These are phyloP conservation scores for Didymella pomorum DNA, from an alignment of 2,329 filamentous ascomycete species.

Conservation along the genomic window DNA sequence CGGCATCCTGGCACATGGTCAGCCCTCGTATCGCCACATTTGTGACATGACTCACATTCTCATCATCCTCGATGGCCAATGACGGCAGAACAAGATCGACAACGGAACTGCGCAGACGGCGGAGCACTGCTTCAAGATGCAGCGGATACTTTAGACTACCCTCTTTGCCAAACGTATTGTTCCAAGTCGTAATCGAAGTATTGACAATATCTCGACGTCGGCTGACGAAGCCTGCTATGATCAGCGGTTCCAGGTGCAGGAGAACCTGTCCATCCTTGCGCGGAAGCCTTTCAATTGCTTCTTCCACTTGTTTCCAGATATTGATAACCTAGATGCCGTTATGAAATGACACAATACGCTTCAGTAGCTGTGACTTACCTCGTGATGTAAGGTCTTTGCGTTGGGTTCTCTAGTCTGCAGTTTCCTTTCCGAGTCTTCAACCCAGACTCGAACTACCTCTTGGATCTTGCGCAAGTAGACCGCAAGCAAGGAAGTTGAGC, in stretches of 20 bases:
- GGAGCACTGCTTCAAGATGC: slow-evolving; percentile 68
- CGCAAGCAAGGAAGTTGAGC: slow-evolving; percentile 59
- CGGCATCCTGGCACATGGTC: slow-evolving; percentile 27
- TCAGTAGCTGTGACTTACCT: slow-evolving; percentile 34
- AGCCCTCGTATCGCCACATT: slow-evolving; percentile 45
- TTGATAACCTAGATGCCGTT: slow-evolving; percentile 41
- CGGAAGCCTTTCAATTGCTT: slow-evolving; percentile 63
- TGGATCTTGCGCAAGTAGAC: slow-evolving; percentile 69
- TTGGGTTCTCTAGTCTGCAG: slow-evolving; percentile 36
- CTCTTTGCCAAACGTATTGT: slow-evolving; percentile 69
- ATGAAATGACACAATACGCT: slow-evolving; percentile 2
- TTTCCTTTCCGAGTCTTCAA: slow-evolving; percentile 62
- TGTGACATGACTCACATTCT: slow-evolving; percentile 46
- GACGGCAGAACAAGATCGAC: slow-evolving; percentile 61
- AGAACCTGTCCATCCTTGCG: slow-evolving; percentile 65
- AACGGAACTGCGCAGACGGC: slow-evolving; percentile 64
- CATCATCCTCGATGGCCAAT: slow-evolving; percentile 51
- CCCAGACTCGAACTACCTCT: slow-evolving; percentile 67
- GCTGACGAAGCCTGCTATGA: slow-evolving; percentile 63
- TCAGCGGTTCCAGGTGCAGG: slow-evolving; percentile 60
- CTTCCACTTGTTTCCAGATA: slow-evolving; percentile 58
- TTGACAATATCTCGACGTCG: slow-evolving; percentile 60
- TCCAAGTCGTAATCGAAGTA: slow-evolving; percentile 70
- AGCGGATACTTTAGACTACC: slow-evolving; percentile 70
- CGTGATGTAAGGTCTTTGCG: slow-evolving; percentile 33